Base-by-base conservation (phyloP, 2,329 filamentous ascomycete species). In the Verticillium longisporum region DNA sequence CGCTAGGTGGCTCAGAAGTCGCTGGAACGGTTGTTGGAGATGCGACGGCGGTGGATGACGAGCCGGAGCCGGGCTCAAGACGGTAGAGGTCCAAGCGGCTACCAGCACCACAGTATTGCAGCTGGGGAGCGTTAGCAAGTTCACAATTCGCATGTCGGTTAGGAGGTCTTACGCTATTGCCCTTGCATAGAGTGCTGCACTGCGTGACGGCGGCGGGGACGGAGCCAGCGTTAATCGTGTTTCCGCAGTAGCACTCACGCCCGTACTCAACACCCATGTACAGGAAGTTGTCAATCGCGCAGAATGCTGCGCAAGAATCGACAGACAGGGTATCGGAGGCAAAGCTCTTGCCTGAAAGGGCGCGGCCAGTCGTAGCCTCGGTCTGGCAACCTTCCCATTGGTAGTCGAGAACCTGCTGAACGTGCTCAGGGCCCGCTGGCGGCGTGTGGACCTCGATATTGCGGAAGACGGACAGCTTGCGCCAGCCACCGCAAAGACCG, bases 181-280 rank as follows among this genome's bases (percentile, higher is more conserved):
- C 64, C 55, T 61, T 60, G 63, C 67, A 69, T 6, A 66, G 55
- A 64, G 66, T 68, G 34, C 62, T 64, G 63, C 67, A 69, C 21
- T 65, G 60, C 7, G 57, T 33, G 3, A 64, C 38, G 11, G 61
- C 59, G 31, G 62, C 59, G 6, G 64, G 61, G 1, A 64, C 57
- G 0, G 65, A 66, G 9, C 65, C 65, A 1, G 60, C 57, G 6
- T 57, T 64, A n/a, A 62, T 61, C 10, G 61, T 34, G 41, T 67
- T 65, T n/a, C 68, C 68, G 45, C 67, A 69, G 59, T 63, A 68
- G 62, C 69, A 71, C 59, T 71, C 69, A n/a, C 68, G 61, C 5
- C 60, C 66, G 37, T 71, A 71, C 57, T 71, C 69, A 4, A 71
- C 36, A 53, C 68, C 69, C 60, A 68, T 67, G 50, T 63, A 65